These are phyloP conservation scores for Candida sp. DNA, from an alignment of 1,139 yeast species.

Conservation along the genomic window DNA sequence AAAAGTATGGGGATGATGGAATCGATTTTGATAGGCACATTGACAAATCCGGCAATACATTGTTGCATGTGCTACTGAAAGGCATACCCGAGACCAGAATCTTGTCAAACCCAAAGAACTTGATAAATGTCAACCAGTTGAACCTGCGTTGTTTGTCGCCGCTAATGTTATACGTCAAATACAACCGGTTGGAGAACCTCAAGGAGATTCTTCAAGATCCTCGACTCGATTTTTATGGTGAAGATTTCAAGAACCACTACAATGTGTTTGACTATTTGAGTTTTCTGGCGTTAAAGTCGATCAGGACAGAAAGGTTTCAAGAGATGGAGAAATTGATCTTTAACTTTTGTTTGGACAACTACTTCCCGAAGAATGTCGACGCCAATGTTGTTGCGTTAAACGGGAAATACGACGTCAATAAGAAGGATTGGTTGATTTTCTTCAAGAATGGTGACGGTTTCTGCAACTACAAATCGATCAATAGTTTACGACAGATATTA, in stretches of 20 bases:
- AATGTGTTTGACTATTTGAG: slow-evolving; percentile 46
- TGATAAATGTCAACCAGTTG: slow-evolving; percentile 62
- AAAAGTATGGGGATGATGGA: slow-evolving; percentile 35
- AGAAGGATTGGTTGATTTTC: slow-evolving; percentile 40
- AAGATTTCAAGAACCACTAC: slow-evolving; percentile 48
- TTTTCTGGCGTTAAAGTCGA: slow-evolving; percentile 34
- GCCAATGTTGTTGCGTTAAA: slow-evolving; percentile 31
- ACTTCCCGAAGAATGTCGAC: slow-evolving; percentile 22
- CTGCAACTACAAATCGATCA: slow-evolving; percentile 29
- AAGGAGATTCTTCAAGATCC: slow-evolving; percentile 46
- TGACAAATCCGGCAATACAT: slow-evolving; percentile 75
- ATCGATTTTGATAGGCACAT: slow-evolving; percentile 63
- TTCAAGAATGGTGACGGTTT: slow-evolving; percentile 21
- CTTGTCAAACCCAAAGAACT: slow-evolving; percentile 31
- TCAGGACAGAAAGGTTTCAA: slow-evolving; percentile 32
- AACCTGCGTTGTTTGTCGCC: slow-evolving; percentile 72
- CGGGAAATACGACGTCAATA: slow-evolving; percentile 36
- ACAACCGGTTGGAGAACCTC: slow-evolving; percentile 66
- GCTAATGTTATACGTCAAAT: slow-evolving; percentile 70
- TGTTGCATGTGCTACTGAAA: slow-evolving; percentile 69
- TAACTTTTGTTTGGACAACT: slow-evolving; percentile 30
- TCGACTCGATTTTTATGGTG: slow-evolving; percentile 45
- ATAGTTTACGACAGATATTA: slow-evolving; percentile 41
- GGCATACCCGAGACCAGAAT: slow-evolving; percentile 44
- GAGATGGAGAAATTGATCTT: slow-evolving; percentile 51